Evolutionary conservation across 2,329 filamentous ascomycete species (phyloP).

Genomic region (Ophioceras dolichostomum): DNA sequence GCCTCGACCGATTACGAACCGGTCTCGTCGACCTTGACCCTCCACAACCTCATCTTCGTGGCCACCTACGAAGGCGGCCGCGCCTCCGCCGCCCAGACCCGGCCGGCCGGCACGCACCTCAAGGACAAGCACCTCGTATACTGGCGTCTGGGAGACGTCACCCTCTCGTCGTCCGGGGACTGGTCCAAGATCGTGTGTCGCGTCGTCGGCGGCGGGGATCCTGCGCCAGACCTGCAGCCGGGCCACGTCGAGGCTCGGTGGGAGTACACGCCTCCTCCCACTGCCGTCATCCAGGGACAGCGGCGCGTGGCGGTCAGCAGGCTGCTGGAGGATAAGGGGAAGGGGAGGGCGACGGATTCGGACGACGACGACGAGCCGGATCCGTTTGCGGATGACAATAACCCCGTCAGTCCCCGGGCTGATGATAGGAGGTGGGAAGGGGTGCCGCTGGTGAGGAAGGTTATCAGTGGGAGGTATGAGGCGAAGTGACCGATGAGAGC

Average conservation of each 20-base stretch:
- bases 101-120: slow-evolving; percentile 67
- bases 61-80: slow-evolving; percentile 57
- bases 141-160: slow-evolving; percentile 71
- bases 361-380: slow-evolving; percentile 35
- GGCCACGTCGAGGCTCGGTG: slow-evolving; percentile 62
- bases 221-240: slow-evolving; percentile 28
- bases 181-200: slow-evolving; percentile 68
- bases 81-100: slow-evolving; percentile 59
- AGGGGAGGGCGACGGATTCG: slow-evolving; percentile 35
- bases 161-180: slow-evolving; percentile 27
- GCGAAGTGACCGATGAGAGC: too few relatives aligned
- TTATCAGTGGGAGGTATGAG: slow-evolving; percentile 68
- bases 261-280: slow-evolving; percentile 20
- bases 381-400: slow-evolving; percentile 56
- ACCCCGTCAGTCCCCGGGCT: slow-evolving; percentile 14
- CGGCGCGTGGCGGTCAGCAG: slow-evolving; percentile 56
- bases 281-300: too few relatives aligned
- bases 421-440: slow-evolving; percentile 44
- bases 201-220: slow-evolving; percentile 37
- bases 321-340: slow-evolving; percentile 35
- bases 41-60: slow-evolving; percentile 63
- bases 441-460: slow-evolving; percentile 52
- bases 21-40: slow-evolving; percentile 22
- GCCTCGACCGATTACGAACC: not conserved
- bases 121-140: slow-evolving; percentile 67